Conservation (phyloP, 2,329 filamentous ascomycete species). For the Colletotrichum aenigma region DNA sequence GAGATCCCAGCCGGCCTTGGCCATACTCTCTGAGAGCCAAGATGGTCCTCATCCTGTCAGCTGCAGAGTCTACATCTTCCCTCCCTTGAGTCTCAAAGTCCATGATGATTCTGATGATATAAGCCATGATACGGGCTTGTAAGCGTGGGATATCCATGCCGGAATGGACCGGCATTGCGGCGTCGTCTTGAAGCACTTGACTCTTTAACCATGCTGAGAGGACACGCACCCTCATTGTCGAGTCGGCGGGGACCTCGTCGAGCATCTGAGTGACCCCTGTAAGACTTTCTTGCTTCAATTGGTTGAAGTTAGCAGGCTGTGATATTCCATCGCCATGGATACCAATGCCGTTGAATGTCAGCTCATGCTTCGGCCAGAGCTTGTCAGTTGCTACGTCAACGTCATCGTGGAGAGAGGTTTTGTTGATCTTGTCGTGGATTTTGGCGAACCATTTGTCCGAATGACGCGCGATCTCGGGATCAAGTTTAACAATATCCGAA, state of each 20-base stretch:
- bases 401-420: neutral
- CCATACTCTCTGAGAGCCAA: slow-evolving; percentile 20
- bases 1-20: slow-evolving; percentile 13
- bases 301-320: neutral
- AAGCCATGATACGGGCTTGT: slow-evolving; percentile 10
- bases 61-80: neutral
- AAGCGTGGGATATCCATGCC: neutral
- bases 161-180: neutral
- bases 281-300: neutral
- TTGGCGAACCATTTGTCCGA: neutral
- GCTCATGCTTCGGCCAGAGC: neutral
- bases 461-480: neutral
- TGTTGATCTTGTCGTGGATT: neutral
- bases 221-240: neutral
- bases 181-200: neutral
- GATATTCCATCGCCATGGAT: neutral
- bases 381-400: neutral
- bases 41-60: neutral
- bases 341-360: neutral
- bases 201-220: slow-evolving; percentile 3
- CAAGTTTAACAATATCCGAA: slow-evolving; percentile 2
- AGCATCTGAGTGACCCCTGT: neutral
- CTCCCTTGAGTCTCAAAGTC: neutral
- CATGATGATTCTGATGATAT: neutral
- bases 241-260: neutral